Evolutionary conservation across 2,329 filamentous ascomycete genomes (phyloP), one percentile per base, ranked within the genome.

Genomic region (Aspergillus ruber): DNA sequence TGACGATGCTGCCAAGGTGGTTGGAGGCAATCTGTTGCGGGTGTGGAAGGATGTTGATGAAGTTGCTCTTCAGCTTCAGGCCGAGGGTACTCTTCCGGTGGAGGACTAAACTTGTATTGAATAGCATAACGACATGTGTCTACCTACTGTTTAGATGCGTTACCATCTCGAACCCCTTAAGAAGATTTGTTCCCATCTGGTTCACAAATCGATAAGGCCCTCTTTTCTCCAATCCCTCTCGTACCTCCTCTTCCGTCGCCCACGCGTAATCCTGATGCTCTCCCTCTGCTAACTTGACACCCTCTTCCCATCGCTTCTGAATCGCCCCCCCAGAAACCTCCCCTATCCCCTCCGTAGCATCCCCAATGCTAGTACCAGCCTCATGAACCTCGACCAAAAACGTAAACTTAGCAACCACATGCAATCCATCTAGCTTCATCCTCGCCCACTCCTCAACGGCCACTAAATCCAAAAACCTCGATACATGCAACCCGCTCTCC

Each of bases 21-120:
- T 83, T 0, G 90, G 90, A 0, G 79, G 83, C 3, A 96, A 96
- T 64, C 54, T 95, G 2, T 67, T 96, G 48, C 81, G 90, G 17
- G 90, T 96, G 5, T 95, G 90, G 90, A 77, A 72, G 47, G 84
- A 86, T 23, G 88, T 85, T 1, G 90, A 96, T 54, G 72, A 69
- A 20, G 83, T 94, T 35, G 85, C 88, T 5, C 72, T 72, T 39
- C 71, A 78, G 63, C 63, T 95, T 71, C 84, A 88, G 67, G 57
- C 69, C 2, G 71, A 71, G 2, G 81, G 82, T 0, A 75, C 62
- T 15, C 53, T 59, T 47, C 70, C 72, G 8, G 61, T 67, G 5
- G 75, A 79, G 56, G 72, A 75, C 57, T 60, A 63, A 63, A 25
- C 39, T 29, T 9, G 10, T 39, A 18, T 18, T 18, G 10, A 29